phyloP scores from a whole-genome alignment of 2,329 filamentous ascomycete genomes.

The Diaporthe destruens region DNA sequence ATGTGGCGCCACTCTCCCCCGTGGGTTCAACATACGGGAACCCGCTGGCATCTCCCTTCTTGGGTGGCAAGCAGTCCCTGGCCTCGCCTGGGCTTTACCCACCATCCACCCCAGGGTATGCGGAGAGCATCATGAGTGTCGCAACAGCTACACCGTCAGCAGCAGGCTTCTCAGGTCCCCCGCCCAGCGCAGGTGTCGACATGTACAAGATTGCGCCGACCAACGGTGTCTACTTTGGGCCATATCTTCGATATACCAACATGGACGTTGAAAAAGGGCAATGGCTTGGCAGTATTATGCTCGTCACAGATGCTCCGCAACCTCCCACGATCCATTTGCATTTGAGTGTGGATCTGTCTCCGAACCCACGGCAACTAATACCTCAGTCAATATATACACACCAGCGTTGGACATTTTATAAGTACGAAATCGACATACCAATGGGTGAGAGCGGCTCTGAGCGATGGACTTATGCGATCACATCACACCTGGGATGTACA shows the following conservation, averaged over 20 bases:
- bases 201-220: constrained; percentile 94
- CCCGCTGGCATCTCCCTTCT: constrained; percentile 76
- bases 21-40: constrained; percentile 82
- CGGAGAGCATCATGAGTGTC: constrained; percentile 87
- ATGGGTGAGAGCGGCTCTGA: constrained; percentile 87
- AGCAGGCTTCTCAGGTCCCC: constrained; percentile 89
- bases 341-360: constrained; percentile 88
- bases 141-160: constrained; percentile 80
- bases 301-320: constrained; percentile 91
- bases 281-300: constrained; percentile 93
- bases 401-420: constrained; percentile 95
- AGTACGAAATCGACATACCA: constrained; percentile 89
- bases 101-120: constrained; percentile 85
- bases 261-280: constrained; percentile 94
- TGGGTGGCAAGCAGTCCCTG: constrained; percentile 75
- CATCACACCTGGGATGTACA: constrained; percentile 96
- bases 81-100: constrained; percentile 82
- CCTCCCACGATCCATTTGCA: constrained; percentile 97
- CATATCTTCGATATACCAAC: constrained; percentile 94
- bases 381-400: constrained; percentile 87
- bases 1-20: constrained; percentile 85
- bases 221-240: constrained; percentile 98
- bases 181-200: constrained; percentile 88
- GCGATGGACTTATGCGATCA: constrained; percentile 98
- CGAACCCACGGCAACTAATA: constrained; percentile 89